Evolutionary conservation across 768 basidiomycete species (phyloP).

Genomic region (Lentinula raphanica): DNA sequence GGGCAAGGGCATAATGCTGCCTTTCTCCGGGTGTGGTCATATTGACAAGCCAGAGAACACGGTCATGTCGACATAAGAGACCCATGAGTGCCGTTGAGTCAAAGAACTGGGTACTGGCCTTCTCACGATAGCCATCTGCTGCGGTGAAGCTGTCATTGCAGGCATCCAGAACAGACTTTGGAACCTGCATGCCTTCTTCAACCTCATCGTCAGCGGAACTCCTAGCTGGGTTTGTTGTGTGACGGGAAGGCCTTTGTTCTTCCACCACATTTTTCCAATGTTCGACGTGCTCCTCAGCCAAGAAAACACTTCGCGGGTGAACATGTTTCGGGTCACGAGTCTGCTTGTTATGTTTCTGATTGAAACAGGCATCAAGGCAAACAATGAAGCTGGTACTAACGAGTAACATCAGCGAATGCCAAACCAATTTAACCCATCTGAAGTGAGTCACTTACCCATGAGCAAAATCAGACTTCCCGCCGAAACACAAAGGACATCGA

Average conservation of each 20-base stretch:
- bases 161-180: constrained; percentile 24
- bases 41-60: too few species aligned
- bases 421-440: not conserved
- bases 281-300: constrained; percentile 15
- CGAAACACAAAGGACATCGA: constrained; percentile 24
- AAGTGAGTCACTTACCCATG: not conserved
- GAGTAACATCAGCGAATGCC: not conserved
- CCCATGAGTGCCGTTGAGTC: too few species aligned
- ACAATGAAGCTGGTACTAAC: constrained; percentile 22
- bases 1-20: constrained; percentile 26
- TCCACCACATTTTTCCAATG: constrained; percentile 18
- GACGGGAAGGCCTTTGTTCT: not conserved
- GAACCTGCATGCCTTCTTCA: constrained; percentile 17
- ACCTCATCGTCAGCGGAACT: constrained; percentile 11
- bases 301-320: constrained; percentile 18
- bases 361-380: constrained; percentile 27
- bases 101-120: too few species aligned
- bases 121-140: constrained; percentile 20
- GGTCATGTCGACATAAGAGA: too few species aligned
- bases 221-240: not conserved
- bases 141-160: constrained; percentile 27
- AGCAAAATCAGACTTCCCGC: constrained; percentile 6
- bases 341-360: constrained; percentile 12
- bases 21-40: constrained; percentile 28
- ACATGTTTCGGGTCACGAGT: constrained; percentile 12